Base-by-base conservation (phyloP, 352 stramenopile genomes). In the Hyaloperonospora arabidopsidis region DNA sequence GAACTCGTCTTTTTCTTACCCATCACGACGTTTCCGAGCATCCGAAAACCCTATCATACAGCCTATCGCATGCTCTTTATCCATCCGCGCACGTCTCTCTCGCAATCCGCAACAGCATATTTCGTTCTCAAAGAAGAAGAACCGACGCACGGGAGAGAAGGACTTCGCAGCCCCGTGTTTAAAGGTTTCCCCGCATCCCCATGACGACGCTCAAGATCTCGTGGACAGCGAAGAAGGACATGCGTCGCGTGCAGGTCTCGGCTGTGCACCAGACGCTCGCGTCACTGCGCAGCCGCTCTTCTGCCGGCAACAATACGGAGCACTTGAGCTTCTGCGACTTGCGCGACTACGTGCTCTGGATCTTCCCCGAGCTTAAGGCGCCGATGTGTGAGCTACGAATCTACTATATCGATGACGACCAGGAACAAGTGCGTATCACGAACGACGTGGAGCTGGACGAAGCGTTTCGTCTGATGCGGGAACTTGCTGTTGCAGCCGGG, bases 141-240 rank as follows among this genome's bases (percentile, higher is more conserved):
- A 29, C 3, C 25, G 25, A 29, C 25, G n/a, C n/a, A n/a, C n/a
- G n/a, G n/a, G n/a, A n/a, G n/a, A n/a, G n/a, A n/a, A n/a, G n/a
- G n/a, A n/a, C n/a, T n/a, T n/a, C n/a, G n/a, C n/a, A n/a, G n/a
- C n/a, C n/a, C n/a, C n/a, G n/a, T 83, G 38, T 21, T 18, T 51
- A 29, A 29, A 7, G 3, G 25, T 3, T 29, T 67, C 65, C 34
- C 61, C 53, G 6, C 67, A 32, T 39, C 58, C 49, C 49, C 45
- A 92, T 89, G 79, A 72, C 77, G 70, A 92, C 82, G 68, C 77
- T 92, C 61, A 92, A 92, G 76, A 85, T 92, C 52, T 70, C 84
- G 45, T 89, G 78, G 74, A 68, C 69, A 62, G 81, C 86, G 57
- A 75, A 84, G 70, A 67, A 89, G 63, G 82, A 92, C 65, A 89